Conservation (phyloP, 352 stramenopile genomes). For the Phytopythium sindhum region DNA sequence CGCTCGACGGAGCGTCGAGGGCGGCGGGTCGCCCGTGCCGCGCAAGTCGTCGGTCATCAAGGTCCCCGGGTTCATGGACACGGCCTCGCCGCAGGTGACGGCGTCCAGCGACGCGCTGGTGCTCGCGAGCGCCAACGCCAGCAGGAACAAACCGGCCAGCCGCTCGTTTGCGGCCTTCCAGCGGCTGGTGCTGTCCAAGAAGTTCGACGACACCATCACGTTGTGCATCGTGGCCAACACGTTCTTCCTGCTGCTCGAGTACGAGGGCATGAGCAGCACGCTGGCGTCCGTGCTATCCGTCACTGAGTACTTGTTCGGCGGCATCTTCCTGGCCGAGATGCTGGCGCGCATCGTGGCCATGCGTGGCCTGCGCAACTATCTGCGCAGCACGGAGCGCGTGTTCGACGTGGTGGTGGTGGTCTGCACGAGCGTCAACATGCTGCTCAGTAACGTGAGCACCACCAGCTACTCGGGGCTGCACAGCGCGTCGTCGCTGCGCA, state of each 20-base stretch:
- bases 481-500: constrained; percentile 63
- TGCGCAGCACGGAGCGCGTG: constrained; percentile 54
- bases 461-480: constrained; percentile 56
- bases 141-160: background rate
- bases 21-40: background rate
- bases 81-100: constrained; percentile 17
- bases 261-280: constrained; percentile 44
- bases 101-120: constrained; percentile 26
- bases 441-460: constrained; percentile 59
- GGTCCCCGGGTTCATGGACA: constrained; percentile 18
- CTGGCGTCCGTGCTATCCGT: constrained; percentile 39
- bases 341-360: constrained; percentile 54
- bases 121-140: constrained; percentile 14
- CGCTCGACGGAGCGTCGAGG: background rate
- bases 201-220: constrained; percentile 71
- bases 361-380: constrained; percentile 41
- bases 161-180: constrained; percentile 31
- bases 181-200: constrained; percentile 61
- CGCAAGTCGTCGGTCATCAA: constrained; percentile 7
- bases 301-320: constrained; percentile 69
- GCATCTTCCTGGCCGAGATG: constrained; percentile 65
- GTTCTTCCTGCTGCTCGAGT: constrained; percentile 62
- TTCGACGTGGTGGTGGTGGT: constrained; percentile 74
- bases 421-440: constrained; percentile 63
- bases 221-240: constrained; percentile 69